A percentile compares a stretch with the other conserved stretches of the same genome.
These are phyloP conservation scores for sorghum (Sorghum bicolor) DNA, from an alignment of 176 grass and related monocot genomes.

Conservation along the genomic window Sorghum_bicolor_NCBIv3 NC_012870.2:69112001-69112500, in stretches of 20 bases:
- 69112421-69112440: not conserved
- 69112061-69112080: slow-evolving; percentile 10
- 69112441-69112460: not conserved
- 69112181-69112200: slow-evolving; percentile 28
- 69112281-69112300: not conserved
- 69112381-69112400: not conserved
- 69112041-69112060: not conserved
- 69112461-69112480: slow-evolving; percentile 4
- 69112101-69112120: slow-evolving; percentile 7
- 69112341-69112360: not conserved
- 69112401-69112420: not conserved
- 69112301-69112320: not conserved
- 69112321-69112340: too few species aligned
- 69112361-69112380: not conserved
- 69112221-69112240: not conserved
- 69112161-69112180: not conserved
- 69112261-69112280: not conserved
- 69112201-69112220: not conserved
- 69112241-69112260: not conserved
- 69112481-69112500: slow-evolving; percentile 18
- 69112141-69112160: not conserved
- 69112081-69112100: not conserved
- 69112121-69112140: not conserved
- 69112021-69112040: not conserved
- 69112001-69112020: too few species aligned